A percentile compares a stretch with the other conserved stretches of the same genome.
Conservation (phyloP, 2,329 filamentous ascomycete species). For the Colletotrichum sp. region DNA sequence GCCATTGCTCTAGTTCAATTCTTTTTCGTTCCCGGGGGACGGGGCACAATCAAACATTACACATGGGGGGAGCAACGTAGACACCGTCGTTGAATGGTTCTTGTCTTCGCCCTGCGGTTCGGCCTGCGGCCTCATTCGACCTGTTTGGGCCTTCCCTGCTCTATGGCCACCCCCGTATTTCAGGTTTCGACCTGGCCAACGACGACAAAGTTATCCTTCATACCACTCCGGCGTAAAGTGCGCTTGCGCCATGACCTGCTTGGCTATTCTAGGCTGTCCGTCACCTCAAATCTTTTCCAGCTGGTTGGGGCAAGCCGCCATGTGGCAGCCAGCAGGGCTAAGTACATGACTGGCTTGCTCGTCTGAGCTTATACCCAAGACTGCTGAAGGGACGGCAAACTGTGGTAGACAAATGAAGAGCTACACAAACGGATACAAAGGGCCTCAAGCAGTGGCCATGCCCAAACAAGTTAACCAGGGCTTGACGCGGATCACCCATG, state of each 20-base stretch:
- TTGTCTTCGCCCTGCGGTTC: not conserved
- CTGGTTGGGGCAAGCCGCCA: not conserved
- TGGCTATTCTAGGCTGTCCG: not conserved
- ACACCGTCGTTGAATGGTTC: not conserved
- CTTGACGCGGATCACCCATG: constrained; percentile 17
- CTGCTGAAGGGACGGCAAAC: not conserved
- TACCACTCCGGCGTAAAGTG: not conserved
- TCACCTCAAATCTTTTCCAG: not conserved
- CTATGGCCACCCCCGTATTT: not conserved
- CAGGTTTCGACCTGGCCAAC: not conserved
- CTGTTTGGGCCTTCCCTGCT: not conserved
- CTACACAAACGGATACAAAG: not conserved
- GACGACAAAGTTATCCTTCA: not conserved
- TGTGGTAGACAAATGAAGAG: not conserved
- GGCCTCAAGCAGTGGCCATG: not conserved
- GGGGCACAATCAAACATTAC: not conserved
- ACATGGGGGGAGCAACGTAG: not conserved
- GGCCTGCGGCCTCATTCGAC: not conserved
- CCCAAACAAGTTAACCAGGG: constrained; percentile 17
- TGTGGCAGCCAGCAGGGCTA: not conserved
- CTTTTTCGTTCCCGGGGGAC: not conserved
- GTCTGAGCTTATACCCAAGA: not conserved
- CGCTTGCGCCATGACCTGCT: not conserved
- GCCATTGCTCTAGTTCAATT: not conserved
- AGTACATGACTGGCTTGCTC: not conserved